Evolutionary conservation across 306 rosid species (phyloP).

Genomic region (Ormosia semicastrata): DNA sequence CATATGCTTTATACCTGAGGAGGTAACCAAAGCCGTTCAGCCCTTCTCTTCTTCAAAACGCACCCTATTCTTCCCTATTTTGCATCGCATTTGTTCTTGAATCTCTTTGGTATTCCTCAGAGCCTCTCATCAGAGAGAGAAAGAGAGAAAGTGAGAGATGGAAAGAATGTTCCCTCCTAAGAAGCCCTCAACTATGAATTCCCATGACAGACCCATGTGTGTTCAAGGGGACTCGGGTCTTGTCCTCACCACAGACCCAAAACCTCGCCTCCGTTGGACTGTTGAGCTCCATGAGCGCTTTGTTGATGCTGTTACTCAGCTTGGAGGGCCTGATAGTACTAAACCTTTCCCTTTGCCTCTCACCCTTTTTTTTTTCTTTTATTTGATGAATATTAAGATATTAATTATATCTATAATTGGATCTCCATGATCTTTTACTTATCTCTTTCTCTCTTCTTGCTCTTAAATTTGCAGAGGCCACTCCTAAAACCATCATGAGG

Average conservation of each 20-base stretch:
- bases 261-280: slow-evolving; percentile 99
- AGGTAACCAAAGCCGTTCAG: slow-evolving; percentile 49
- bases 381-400: background rate
- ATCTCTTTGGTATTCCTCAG: slow-evolving; percentile 62
- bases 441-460: background rate
- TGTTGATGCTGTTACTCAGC: slow-evolving; percentile 98
- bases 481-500: slow-evolving; percentile 99
- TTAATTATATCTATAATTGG: background rate
- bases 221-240: slow-evolving; percentile 98
- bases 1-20: slow-evolving; percentile 43
- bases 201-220: slow-evolving; percentile 96
- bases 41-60: slow-evolving; percentile 71
- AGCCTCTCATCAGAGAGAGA: slow-evolving; percentile 48
- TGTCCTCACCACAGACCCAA: slow-evolving; percentile 98
- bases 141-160: slow-evolving; percentile 48
- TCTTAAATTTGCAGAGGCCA: slow-evolving; percentile 65
- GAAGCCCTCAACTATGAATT: slow-evolving; percentile 97
- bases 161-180: slow-evolving; percentile 95
- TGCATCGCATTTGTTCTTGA: slow-evolving; percentile 99
- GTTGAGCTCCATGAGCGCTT: slow-evolving; percentile 98
- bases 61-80: slow-evolving; percentile 87
- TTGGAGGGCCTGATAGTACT: slow-evolving; percentile 98
- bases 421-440: background rate
- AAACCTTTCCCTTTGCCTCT: background rate
- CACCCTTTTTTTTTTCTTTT: background rate